phyloP scores from a whole-genome alignment of 2,329 filamentous ascomycete genomes.

The Alternaria dauci region DNA sequence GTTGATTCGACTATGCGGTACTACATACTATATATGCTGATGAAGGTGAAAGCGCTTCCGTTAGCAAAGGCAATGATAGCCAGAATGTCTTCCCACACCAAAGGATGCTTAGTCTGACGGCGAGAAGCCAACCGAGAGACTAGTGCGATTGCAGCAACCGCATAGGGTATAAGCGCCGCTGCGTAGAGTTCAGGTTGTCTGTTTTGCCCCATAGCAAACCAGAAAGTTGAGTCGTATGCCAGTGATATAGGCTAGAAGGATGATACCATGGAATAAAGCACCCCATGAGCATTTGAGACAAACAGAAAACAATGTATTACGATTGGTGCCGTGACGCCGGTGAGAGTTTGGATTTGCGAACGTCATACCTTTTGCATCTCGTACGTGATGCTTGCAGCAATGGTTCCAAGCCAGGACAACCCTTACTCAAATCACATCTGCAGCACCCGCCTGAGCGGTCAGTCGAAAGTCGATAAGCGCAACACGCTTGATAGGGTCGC shows the following conservation, averaged over 20 bases:
- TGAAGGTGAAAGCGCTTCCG: slow-evolving; percentile 32
- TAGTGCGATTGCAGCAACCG: slow-evolving; percentile 29
- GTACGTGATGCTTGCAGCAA: background rate
- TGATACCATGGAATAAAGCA: background rate
- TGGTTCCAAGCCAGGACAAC: slow-evolving; percentile 4
- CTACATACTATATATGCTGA: slow-evolving; percentile 33
- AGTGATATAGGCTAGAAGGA: background rate
- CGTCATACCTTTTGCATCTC: background rate
- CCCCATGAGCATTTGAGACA: background rate
- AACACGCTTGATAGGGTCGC: background rate
- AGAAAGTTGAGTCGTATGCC: background rate
- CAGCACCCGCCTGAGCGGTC: background rate
- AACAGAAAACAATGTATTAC: too few species aligned
- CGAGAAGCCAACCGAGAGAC: slow-evolving; percentile 27
- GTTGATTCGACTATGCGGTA: background rate
- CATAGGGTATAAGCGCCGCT: slow-evolving; percentile 30
- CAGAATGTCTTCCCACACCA: slow-evolving; percentile 35
- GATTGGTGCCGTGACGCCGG: background rate
- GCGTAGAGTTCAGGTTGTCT: slow-evolving; percentile 30
- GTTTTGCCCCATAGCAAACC: slow-evolving; percentile 22
- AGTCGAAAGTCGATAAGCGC: slow-evolving; percentile 6
- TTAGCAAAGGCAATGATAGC: slow-evolving; percentile 28
- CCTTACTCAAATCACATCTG: background rate
- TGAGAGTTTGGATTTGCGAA: background rate
- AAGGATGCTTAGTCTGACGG: slow-evolving; percentile 18